Conservation (phyloP, 2,329 filamentous ascomycete species). For the Fusarium transvaalense region DNA sequence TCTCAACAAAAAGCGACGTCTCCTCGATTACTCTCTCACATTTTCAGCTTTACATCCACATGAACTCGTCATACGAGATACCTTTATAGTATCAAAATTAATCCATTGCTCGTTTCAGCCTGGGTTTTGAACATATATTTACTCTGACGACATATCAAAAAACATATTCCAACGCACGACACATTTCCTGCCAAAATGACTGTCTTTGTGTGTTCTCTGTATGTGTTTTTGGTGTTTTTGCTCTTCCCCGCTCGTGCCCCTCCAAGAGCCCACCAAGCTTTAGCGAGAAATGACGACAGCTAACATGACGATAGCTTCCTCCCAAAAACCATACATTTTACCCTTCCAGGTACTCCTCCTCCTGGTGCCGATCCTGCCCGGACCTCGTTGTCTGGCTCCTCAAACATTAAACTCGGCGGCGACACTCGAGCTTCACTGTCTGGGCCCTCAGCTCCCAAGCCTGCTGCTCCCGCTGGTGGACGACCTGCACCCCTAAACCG, state of each 20-base stretch:
- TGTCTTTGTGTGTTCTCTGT: constrained; percentile 58
- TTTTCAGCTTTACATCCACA: constrained; percentile 32
- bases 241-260: constrained; percentile 32
- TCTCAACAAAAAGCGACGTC: constrained; percentile 38
- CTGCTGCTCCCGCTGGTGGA: constrained; percentile 34
- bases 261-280: constrained; percentile 23
- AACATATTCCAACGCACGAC: constrained; percentile 19
- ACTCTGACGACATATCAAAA: constrained; percentile 6
- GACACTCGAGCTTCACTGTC: constrained; percentile 46
- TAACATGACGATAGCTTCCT: constrained; percentile 74
- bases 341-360: constrained; percentile 68
- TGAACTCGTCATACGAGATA: constrained; percentile 47
- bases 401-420: constrained; percentile 22
- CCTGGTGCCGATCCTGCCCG: constrained; percentile 52
- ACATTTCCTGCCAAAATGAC: constrained; percentile 52
- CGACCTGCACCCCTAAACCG: constrained; percentile 50
- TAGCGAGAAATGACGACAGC: constrained; percentile 21
- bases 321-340: constrained; percentile 92
- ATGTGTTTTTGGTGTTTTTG: constrained; percentile 41
- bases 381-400: constrained; percentile 47
- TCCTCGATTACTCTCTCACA: constrained; percentile 5
- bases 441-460: constrained; percentile 43
- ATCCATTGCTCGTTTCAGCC: constrained; percentile 18
- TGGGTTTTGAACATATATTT: constrained; percentile 1
- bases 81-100: constrained; percentile 25